phyloP scores from a whole-genome alignment of 2,329 filamentous ascomycete species.

The Aspergillus tanneri region DNA sequence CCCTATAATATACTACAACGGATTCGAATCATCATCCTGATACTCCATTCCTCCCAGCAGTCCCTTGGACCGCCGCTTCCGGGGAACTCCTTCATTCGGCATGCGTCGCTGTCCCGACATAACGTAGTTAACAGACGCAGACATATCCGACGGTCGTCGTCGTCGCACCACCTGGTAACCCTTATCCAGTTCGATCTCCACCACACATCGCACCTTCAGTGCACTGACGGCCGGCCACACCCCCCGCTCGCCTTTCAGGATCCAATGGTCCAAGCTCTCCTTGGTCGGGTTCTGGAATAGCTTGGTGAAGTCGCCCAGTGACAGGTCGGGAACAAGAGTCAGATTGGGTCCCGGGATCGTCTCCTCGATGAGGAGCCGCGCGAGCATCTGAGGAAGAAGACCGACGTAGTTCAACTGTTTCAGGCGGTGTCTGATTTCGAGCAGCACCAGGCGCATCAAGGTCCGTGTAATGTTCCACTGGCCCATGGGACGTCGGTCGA shows the following conservation, averaged over 20 bases:
- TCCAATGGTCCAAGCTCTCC: conserved; percentile 79
- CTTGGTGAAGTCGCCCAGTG: conserved; percentile 68
- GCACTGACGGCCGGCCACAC: conserved; percentile 89
- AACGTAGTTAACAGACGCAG: conserved; percentile 6
- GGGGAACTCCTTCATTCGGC: conserved; percentile 31
- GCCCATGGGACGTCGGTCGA: conserved; percentile 59
- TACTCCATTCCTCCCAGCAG: conserved; percentile 17
- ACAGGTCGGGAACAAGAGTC: conserved; percentile 78
- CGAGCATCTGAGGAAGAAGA: conserved; percentile 66
- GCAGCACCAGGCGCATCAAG: conserved; percentile 64
- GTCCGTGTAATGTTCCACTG: conserved; percentile 58
- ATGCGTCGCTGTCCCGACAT: conserved; percentile 8
- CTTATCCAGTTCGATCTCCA: conserved; percentile 84
- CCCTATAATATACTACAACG: not conserved
- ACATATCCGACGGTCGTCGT: conserved; percentile 32
- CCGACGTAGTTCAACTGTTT: conserved; percentile 77
- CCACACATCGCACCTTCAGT: conserved; percentile 74
- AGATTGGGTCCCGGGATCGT: conserved; percentile 74
- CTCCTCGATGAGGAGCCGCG: conserved; percentile 79
- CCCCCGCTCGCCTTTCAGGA: conserved; percentile 75
- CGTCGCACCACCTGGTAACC: conserved; percentile 76
- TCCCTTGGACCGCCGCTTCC: conserved; percentile 22
- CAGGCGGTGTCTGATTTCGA: conserved; percentile 78
- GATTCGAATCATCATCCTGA: conserved; percentile 11
- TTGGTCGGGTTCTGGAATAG: conserved; percentile 80